Evolutionary conservation across 768 basidiomycete genomes (phyloP).

Genomic region (Pisolithus orientalis): DNA sequence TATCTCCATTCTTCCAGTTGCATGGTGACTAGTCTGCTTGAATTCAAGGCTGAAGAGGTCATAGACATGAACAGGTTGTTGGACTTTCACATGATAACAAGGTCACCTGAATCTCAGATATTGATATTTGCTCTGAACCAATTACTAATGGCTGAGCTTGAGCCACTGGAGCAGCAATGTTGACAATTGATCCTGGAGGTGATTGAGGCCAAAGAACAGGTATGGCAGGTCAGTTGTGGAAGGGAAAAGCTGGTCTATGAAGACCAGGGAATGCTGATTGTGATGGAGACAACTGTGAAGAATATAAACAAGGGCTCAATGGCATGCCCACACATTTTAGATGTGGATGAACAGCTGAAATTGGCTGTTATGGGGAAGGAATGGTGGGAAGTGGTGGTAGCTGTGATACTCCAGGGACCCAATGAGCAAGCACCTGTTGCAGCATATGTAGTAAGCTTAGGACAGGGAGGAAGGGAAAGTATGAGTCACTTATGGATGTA

Average conservation of each 20-base stretch:
- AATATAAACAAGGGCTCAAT: slow-evolving; percentile 47
- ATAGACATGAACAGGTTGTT: slow-evolving; percentile 40
- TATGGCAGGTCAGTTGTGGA: slow-evolving; percentile 28
- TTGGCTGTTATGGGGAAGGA: slow-evolving; percentile 33
- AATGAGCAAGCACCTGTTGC: slow-evolving; percentile 66
- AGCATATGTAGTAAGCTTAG: background rate
- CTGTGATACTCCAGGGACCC: slow-evolving; percentile 50
- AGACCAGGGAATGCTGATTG: slow-evolving; percentile 55
- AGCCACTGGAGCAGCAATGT: slow-evolving; percentile 4
- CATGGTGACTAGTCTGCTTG: no score
- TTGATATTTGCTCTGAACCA: slow-evolving; percentile 12
- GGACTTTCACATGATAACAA: slow-evolving; percentile 47
- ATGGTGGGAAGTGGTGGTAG: slow-evolving; percentile 11
- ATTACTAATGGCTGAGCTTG: slow-evolving; percentile 22
- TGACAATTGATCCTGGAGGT: slow-evolving; percentile 23
- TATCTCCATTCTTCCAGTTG: no score
- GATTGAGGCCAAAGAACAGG: slow-evolving; percentile 24
- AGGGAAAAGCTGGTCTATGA: slow-evolving; percentile 36
- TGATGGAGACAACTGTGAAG: slow-evolving; percentile 46
- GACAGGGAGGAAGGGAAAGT: background rate
- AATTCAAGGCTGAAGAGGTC: slow-evolving; percentile 56
- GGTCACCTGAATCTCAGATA: slow-evolving; percentile 49
- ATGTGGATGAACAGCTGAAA: slow-evolving; percentile 68
- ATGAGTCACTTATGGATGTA: slow-evolving; percentile 52
- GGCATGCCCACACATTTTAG: slow-evolving; percentile 50